These are phyloP conservation scores for Penicillium sp. DNA, from an alignment of 2,329 filamentous ascomycete species.

Conservation along the genomic window DNA sequence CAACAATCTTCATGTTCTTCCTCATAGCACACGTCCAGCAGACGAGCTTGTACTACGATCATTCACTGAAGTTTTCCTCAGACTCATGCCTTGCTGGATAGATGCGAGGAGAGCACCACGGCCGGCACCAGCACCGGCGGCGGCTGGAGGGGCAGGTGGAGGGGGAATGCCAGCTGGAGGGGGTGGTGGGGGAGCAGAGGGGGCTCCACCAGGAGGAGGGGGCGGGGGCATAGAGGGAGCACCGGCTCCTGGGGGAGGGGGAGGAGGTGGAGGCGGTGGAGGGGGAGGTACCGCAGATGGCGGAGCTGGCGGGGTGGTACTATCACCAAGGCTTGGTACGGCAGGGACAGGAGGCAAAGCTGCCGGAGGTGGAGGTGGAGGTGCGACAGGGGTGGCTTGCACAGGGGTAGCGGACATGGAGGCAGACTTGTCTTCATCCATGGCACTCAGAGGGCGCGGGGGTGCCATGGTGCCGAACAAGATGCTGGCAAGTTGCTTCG, in stretches of 20 bases:
- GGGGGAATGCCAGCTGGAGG: constrained; percentile 45
- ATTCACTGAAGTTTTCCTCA: constrained; percentile 87
- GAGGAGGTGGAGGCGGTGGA: constrained; percentile 39
- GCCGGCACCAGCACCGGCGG: constrained; percentile 55
- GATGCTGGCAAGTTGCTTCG: constrained; percentile 89
- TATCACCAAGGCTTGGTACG: constrained; percentile 26
- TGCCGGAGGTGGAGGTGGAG: constrained; percentile 52
- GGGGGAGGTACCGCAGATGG: constrained; percentile 33
- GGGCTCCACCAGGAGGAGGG: constrained; percentile 33
- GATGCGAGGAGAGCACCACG: constrained; percentile 70
- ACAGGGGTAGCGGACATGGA: constrained; percentile 49
- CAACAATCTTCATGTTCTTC: background rate
- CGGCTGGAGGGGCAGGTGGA: constrained; percentile 35
- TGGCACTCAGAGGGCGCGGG: constrained; percentile 79
- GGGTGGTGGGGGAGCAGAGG: constrained; percentile 29
- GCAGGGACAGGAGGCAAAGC: constrained; percentile 28
- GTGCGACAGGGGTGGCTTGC: constrained; percentile 39
- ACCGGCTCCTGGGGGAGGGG: constrained; percentile 33
- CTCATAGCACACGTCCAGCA: constrained; percentile 69
- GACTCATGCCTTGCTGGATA: constrained; percentile 73
- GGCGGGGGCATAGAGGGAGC: constrained; percentile 50
- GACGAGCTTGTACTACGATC: constrained; percentile 73
- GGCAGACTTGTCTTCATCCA: constrained; percentile 64
- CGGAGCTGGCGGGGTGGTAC: constrained; percentile 29
- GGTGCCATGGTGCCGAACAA: constrained; percentile 97